phyloP scores from a whole-genome alignment of 2,329 filamentous ascomycete genomes.

The Alternaria gaisen region DNA sequence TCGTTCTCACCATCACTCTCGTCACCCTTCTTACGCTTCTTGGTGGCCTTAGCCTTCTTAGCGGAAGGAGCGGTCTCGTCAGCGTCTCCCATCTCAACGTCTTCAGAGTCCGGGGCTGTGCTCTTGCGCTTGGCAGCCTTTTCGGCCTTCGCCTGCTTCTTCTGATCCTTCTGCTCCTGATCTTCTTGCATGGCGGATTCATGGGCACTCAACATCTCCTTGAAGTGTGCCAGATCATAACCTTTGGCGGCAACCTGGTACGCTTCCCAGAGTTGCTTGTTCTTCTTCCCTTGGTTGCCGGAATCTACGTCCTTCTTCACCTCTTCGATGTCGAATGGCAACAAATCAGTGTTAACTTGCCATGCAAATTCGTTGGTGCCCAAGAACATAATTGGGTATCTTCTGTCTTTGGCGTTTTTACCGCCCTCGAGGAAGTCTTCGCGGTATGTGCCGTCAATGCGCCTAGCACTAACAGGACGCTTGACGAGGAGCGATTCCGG shows the following conservation, averaged over 20 bases:
- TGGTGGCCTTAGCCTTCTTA: conserved; percentile 49
- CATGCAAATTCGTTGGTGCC: conserved; percentile 96
- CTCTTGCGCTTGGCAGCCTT: conserved; percentile 61
- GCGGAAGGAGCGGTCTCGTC: conserved; percentile 49
- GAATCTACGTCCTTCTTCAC: conserved; percentile 75
- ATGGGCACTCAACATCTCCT: conserved; percentile 73
- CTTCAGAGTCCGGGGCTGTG: conserved; percentile 43
- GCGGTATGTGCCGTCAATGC: conserved; percentile 84
- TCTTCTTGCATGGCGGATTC: conserved; percentile 65
- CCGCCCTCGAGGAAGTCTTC: conserved; percentile 88
- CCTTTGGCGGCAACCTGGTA: conserved; percentile 82
- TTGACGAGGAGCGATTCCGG: conserved; percentile 77
- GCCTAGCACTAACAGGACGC: conserved; percentile 84
- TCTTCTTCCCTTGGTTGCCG: conserved; percentile 83
- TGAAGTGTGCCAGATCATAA: conserved; percentile 82
- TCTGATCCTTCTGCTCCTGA: conserved; percentile 69
- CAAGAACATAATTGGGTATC: conserved; percentile 95
- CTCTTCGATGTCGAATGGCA: conserved; percentile 76
- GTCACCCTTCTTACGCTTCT: conserved; percentile 81
- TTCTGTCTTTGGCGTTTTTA: conserved; percentile 83
- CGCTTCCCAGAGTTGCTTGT: conserved; percentile 79
- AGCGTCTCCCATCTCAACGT: conserved; percentile 52
- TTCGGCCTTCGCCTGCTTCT: conserved; percentile 67
- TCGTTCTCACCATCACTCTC: conserved; percentile 75
- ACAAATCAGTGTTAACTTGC: conserved; percentile 85